A percentile compares a stretch with the other conserved stretches of the same genome.
These are phyloP conservation scores for Nyssa sinensis DNA, from an alignment of 148 eudicot genomes.

Conservation along the genomic window DNA sequence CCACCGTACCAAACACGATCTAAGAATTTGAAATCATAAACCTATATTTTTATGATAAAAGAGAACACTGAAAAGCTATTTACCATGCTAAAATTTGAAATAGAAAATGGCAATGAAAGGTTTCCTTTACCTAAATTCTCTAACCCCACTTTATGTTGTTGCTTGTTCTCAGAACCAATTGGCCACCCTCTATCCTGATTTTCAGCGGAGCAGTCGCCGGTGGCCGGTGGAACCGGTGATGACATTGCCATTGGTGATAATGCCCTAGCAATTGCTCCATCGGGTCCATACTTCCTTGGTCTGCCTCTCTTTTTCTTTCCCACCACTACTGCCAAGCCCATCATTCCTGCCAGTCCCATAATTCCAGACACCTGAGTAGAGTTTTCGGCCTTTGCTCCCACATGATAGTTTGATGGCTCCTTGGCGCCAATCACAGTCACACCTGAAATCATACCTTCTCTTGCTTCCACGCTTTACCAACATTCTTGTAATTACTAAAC, in stretches of 20 bases:
- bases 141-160: conserved; percentile 30
- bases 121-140: conserved; percentile 41
- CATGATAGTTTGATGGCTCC: conserved; percentile 57
- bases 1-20: no score
- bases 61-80: neutral
- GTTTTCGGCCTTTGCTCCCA: conserved; percentile 49
- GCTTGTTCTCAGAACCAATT: conserved; percentile 37
- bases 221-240: conserved; percentile 36
- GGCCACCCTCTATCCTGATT: conserved; percentile 40
- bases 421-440: conserved; percentile 56
- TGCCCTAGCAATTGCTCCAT: conserved; percentile 28
- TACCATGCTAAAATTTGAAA: conserved; percentile 3
- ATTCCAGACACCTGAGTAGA: conserved; percentile 21
- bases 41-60: neutral
- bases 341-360: conserved; percentile 25
- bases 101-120: neutral
- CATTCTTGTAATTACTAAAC: neutral
- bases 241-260: conserved; percentile 43
- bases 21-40: no score
- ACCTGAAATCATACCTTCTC: conserved; percentile 36
- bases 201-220: conserved; percentile 28
- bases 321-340: conserved; percentile 23
- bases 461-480: conserved; percentile 36
- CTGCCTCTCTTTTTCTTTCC: conserved; percentile 77
- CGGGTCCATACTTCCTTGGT: conserved; percentile 67